Base-by-base conservation (phyloP, 1,284 basidiomycete genomes). In the Sporisorium graminicola region DNA sequence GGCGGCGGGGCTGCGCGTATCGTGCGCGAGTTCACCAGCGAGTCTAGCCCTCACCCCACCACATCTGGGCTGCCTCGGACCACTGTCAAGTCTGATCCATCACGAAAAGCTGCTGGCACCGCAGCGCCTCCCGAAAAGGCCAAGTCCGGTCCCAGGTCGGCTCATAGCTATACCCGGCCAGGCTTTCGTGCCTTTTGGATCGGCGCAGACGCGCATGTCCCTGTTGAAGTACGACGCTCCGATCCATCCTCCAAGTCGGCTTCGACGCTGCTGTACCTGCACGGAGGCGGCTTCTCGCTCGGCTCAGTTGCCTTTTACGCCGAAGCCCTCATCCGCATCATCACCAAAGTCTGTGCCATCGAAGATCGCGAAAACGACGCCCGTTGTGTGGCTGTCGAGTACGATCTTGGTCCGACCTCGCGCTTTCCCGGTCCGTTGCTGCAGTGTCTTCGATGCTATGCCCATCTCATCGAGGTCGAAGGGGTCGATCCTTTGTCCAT, bases 221-320 rank as follows among this genome's bases (percentile, higher is more conserved):
- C 73, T 18, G 67, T 69, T 53, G 59, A 74, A 26, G 62, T 66
- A 1, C 46, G 68, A 26, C 72, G 75, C 14, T 65, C 69, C 29
- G 74, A 73, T 31, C 65, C 66, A 2, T 59, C 61, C 5, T 69
- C 75, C 31, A 44, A 61, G 18, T 58, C 63, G 3, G 78, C 81
- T 7, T 74, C 79, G 3, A 83, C 82, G 2, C 64, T 85, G 18
- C 69, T 81, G 24, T 85, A 82, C 49, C 70, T 85, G 16, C 84
- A 85, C 53, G 84, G 84, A 29, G 84, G 84, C 27, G 84, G 84
- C 26, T 85, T 85, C 69, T 79, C 81, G 12, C 74, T 84, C 14
- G 84, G 83, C 61, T 82, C 79, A 29, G 83, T 84, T 22, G 83
- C 84, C 9, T 82, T 85, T 51, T 85, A 85, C 58, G 80, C 83